Evolutionary conservation across 352 stramenopile genomes (phyloP), one percentile per base, ranked within the genome.

Genomic region (Nothophytophthora sp.): DNA sequence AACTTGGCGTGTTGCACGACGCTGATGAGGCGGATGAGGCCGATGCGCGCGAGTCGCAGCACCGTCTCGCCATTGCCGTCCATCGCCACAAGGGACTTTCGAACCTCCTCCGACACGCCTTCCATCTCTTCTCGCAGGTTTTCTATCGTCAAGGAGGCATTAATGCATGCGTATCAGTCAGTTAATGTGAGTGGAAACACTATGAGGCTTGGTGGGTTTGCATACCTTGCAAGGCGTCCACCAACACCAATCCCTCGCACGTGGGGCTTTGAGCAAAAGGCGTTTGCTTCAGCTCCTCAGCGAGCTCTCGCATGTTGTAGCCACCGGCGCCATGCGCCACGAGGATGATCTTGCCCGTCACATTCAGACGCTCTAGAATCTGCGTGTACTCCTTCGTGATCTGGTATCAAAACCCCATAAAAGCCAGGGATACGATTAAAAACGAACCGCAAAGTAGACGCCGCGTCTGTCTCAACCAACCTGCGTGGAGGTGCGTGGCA

Each of bases 271-370:
- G 22, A 9, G 50, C 58, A 7, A 36, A 34, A 23, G 32, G 50
- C 12, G 49, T 24, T 5, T 40, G 22, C n/a, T 74, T 53, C 13
- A 90, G 49, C 25, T 82, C 65, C 20, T 75, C 51, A 3, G 77
- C 77, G 7, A 88, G 48, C 45, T 85, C 54, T 39, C 63, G 66
- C 82, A 93, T 93, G 55, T 90, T 88, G 69, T 93, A 93, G 30
- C 79, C 82, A 15, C 82, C 82, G 7, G 76, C 75, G 40, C 82
- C 82, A 49, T 93, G 82, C 0, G 48, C 82, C 18, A 93, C 80
- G 6, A 93, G 70, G 24, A 93, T 59, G 29, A 93, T 52, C 23
- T 80, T 74, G n/a, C 68, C 58, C 18, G 60, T 58, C 13, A 89
- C 61, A 16, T 86, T 70, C 15, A 92, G 63, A 27, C 75, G 59